Base-by-base conservation (phyloP, 768 basidiomycete species). In the Tylopilus sp. region DNA sequence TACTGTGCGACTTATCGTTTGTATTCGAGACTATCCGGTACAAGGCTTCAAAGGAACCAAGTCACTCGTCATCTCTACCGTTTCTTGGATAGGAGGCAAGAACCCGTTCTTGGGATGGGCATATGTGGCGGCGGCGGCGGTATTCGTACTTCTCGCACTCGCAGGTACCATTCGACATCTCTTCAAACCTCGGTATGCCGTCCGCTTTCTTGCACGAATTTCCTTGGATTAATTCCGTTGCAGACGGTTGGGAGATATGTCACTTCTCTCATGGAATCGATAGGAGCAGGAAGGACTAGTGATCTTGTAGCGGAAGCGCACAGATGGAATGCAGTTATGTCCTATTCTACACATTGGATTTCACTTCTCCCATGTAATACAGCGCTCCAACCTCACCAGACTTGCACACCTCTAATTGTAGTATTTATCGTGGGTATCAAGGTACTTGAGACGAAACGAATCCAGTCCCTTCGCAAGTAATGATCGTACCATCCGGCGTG, bases 71-170 rank as follows among this genome's bases (percentile, higher is more conserved):
- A 89, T 99, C 57, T 94, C 94, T 40, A 98, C 96, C 4, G 93
- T 97, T 14, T 92, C 95, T 2, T 98, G 96, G 95, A 92, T 97
- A 66, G 97, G 97, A 12, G 97, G 97, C 36, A 95, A 96, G 75
- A 98, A 99, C 63, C 86, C 94, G 1, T 99, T 99, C 85, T 78
- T 99, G 19, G 97, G 97, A 9, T 98, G 95, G 93, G 92, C 94
- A 3, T 99, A 99, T 65, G 87, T 99, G 41, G 95, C 87, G 16
- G 83, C 93, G 1, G 85, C 95, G 2, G 82, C 80, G 17, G 77
- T 98, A 16, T 98, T 97, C 67, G 85, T 98, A 17, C 76, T 91
- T 13, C 82, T 99, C 37, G 94, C 92, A 24, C 70, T 98, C 45
- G 78, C 85, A 24, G 92, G 97, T 24, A 90, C 93, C n/a, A 82